Evolutionary conservation across 768 basidiomycete genomes (phyloP), one percentile per base, ranked within the genome.

Genomic region (Glaciozyma antarctica): DNA sequence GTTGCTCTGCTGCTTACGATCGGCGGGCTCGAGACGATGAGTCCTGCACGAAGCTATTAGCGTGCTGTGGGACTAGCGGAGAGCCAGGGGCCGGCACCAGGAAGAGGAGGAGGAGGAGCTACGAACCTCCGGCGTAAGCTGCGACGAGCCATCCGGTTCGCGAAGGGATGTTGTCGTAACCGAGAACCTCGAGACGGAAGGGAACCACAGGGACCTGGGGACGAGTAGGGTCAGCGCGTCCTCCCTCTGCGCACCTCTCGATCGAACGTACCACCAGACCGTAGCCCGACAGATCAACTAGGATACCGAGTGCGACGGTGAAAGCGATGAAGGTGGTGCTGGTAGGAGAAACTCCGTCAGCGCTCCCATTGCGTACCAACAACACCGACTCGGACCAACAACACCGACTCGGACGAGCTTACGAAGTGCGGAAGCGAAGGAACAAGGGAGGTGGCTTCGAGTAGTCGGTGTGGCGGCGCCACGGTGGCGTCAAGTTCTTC

Each of bases 101-200:
- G n/a, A n/a, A n/a, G n/a, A n/a, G n/a, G n/a, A n/a, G n/a, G n/a
- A n/a, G n/a, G n/a, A n/a, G 13, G 38, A 41, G 38, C 38, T 41
- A 41, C 38, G 38, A 41, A 41, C 38, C 38, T 41, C 38, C 38
- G 38, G 38, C 38, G 12, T 41, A 55, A 9, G 53, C 53, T 12
- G 67, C 69, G n/a, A 74, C 69, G 22, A 74, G 64, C 69, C 69
- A 74, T 0, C 70, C 71, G 0, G 73, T 74, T 45, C 64, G 55
- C 4, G 66, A 56, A 13, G 60, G 59, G 12, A 74, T 49, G 17
- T 73, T 54, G 13, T 44, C 45, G 63, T 72, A 72, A n/a, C 73
- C 73, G 21, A 74, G 57, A 2, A 44, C 61, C 21, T 60, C 48
- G 3, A 72, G 64, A 5, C 70, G 67, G 45, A 71, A 74, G 28